Base-by-base conservation (phyloP, 805 yeast genomes). In the Metschnikowia bowlesiae region DNA sequence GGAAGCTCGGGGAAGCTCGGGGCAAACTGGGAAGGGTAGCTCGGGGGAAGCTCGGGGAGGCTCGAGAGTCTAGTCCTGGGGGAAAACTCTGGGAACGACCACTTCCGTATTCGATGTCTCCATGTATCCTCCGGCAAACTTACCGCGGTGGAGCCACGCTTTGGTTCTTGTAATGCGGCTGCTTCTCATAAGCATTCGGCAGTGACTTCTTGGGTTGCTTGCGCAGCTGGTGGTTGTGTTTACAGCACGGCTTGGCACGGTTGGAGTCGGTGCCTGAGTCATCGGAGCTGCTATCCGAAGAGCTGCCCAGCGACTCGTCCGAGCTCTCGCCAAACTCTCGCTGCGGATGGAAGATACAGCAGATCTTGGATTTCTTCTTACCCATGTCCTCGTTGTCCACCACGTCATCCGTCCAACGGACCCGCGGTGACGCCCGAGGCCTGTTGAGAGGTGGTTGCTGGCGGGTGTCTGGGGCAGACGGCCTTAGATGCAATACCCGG, bases 361-460 rank as follows among this genome's bases (percentile, higher is more conserved):
- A 88, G n/a, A 87, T 85, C 67, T 92, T 92, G 10, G 96, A 81
- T 64, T 89, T 90, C 72, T 94, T 94, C 71, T 82, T 88, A 62
- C 85, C 80, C 87, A 94, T 74, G 62, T 87, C 69, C 68, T 92
- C 99, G 65, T 92, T 92, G 65, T 92, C 98, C 4, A 94, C 76
- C 3, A 89, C 91, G 42, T 84, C 96, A 35, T 85, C 87, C 7
- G 84, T 75, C 97, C 97, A 92, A 47, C 82, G 75, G 0, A 92
- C 97, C 38, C 79, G 75, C 10, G 82, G 75, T 47, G 76, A 69
- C 63, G 56, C 59, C 65, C 56, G 64, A 53, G 39, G 39, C 7
- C 52, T 54, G 39, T 51, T 54, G 39, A 50, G 33, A 22, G 46
- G 37, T 35, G 49, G 41, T 40, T 47, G 40, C 43, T 47, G 49